Evolutionary conservation across 225 moss, liverwort and hornwort species (phyloP).

Genomic region (Pseudoscleropodium purum): DNA sequence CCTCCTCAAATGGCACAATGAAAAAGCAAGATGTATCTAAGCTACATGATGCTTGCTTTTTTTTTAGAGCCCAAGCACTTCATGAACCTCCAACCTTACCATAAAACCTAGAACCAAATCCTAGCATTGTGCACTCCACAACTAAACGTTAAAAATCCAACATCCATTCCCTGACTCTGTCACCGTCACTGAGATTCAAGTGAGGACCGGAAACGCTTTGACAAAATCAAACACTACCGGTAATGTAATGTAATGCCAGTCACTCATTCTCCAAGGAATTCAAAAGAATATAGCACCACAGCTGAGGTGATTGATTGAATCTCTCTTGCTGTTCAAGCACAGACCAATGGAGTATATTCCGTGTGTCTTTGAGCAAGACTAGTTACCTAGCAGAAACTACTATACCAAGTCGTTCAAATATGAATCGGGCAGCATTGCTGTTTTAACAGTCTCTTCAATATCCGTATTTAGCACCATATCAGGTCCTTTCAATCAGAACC

Average conservation of each 20-base stretch:
- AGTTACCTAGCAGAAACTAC: conserved; percentile 13
- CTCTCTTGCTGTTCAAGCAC: conserved; percentile 18
- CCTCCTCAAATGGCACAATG: background rate
- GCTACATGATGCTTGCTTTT: background rate
- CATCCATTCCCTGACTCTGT: background rate
- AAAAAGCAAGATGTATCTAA: background rate
- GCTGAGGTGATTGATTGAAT: conserved; percentile 24
- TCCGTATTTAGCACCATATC: conserved; percentile 29
- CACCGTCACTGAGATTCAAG: too few species aligned
- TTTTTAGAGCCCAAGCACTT: background rate
- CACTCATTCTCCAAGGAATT: background rate
- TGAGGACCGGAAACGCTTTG: background rate
- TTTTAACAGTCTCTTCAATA: conserved; percentile 10
- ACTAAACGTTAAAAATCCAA: background rate
- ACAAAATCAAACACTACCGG: background rate
- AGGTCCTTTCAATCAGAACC: conserved; percentile 34
- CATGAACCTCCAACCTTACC: background rate
- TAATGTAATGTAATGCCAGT: background rate
- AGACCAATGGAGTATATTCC: conserved; percentile 4
- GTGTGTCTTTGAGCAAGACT: background rate
- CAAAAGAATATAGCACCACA: conserved; percentile 22
- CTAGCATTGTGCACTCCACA: background rate
- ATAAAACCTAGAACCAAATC: background rate
- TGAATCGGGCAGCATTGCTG: conserved; percentile 12
- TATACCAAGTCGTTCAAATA: conserved; percentile 23